A percentile compares a stretch with the other conserved stretches of the same genome.
These are phyloP conservation scores for Solanum commersonii DNA, from an alignment of 257 asterid species.

Conservation along the genomic window DNA sequence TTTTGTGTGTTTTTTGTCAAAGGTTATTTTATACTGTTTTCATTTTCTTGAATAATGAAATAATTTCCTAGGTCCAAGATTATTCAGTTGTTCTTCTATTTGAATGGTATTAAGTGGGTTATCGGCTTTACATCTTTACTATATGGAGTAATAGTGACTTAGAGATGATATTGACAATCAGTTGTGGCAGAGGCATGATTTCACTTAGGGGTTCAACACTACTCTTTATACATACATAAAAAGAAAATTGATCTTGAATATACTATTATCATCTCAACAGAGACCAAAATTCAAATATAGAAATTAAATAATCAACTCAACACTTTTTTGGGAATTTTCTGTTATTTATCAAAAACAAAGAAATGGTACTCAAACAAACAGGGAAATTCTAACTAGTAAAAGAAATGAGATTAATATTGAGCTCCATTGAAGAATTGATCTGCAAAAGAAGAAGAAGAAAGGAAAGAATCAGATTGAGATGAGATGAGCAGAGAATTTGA, in stretches of 20 bases:
- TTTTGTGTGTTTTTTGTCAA: background rate
- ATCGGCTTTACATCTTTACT: background rate
- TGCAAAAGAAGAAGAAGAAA: no score
- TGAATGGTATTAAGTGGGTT: background rate
- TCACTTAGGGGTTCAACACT: background rate
- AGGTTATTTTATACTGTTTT: background rate
- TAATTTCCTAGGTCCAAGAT: background rate
- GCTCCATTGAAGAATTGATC: no score
- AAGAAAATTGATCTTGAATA: background rate
- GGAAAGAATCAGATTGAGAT: no score
- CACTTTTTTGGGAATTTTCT: no score
- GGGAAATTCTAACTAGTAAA: no score
- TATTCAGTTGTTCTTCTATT: background rate
- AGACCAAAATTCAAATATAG: no score
- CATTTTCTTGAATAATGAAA: background rate
- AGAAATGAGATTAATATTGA: no score
- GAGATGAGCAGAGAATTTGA: no score
- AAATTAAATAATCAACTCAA: no score
- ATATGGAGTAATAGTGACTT: background rate
- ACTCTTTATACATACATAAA: background rate
- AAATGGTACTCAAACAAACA: no score
- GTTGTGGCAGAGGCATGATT: background rate
- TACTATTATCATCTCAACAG: background rate
- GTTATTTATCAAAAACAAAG: no score
- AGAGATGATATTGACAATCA: background rate